phyloP scores from a whole-genome alignment of 2,329 filamentous ascomycete species.

The Fonsecaea pedrosoi region DNA sequence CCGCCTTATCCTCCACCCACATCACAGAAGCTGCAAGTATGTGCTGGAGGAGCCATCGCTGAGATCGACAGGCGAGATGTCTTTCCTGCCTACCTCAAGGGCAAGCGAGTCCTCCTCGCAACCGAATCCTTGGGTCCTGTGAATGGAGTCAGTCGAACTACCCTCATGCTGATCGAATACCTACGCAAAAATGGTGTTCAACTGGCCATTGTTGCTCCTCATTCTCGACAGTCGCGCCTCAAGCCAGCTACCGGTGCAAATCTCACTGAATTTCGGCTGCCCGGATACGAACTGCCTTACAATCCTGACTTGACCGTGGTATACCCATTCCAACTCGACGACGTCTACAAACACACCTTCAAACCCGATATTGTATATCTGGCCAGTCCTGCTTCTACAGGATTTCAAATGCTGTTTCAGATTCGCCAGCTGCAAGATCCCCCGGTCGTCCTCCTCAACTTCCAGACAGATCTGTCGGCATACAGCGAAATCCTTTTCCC shows the following conservation, averaged over 20 bases:
- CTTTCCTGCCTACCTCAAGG: slow-evolving; percentile 59
- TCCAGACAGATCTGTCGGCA: slow-evolving; percentile 73
- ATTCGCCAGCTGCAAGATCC: slow-evolving; percentile 64
- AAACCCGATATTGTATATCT: slow-evolving; percentile 73
- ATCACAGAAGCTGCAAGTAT: background rate
- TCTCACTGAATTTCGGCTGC: slow-evolving; percentile 63
- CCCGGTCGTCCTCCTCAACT: slow-evolving; percentile 70
- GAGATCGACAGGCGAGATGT: slow-evolving; percentile 25
- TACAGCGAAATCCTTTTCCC: slow-evolving; percentile 75
- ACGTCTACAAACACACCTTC: slow-evolving; percentile 67
- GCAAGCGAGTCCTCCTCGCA: slow-evolving; percentile 69
- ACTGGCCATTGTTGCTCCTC: slow-evolving; percentile 71
- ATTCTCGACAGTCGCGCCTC: slow-evolving; percentile 60
- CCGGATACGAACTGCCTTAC: slow-evolving; percentile 71
- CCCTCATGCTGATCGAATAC: slow-evolving; percentile 72
- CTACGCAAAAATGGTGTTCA: slow-evolving; percentile 68
- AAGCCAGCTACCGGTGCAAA: slow-evolving; percentile 47
- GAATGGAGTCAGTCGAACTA: slow-evolving; percentile 75
- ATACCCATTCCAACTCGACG: slow-evolving; percentile 70
- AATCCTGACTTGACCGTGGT: slow-evolving; percentile 74
- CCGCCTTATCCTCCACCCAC: background rate
- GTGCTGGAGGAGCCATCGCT: background rate
- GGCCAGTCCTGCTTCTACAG: slow-evolving; percentile 71
- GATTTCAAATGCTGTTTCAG: slow-evolving; percentile 75
- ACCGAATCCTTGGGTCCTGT: slow-evolving; percentile 76